phyloP scores from a whole-genome alignment of 139 green algal genomes.

The Protoeuglena noctilucae region DNA sequence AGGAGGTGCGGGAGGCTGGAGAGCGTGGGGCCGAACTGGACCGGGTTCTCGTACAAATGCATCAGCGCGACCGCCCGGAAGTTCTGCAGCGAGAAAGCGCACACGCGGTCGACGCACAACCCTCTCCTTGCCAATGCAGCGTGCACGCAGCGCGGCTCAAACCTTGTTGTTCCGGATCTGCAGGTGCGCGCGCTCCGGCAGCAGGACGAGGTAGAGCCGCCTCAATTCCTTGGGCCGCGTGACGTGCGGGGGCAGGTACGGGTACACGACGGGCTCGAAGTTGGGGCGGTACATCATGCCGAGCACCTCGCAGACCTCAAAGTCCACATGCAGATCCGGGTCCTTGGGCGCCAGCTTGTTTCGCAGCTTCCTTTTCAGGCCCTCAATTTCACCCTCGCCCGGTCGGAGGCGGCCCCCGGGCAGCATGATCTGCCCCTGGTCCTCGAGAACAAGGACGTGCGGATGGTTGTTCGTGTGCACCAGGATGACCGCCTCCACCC shows the following conservation, averaged over 20 bases:
- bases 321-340: background rate
- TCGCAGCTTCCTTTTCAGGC: background rate
- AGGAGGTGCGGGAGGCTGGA: too few relatives aligned
- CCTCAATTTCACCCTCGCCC: background rate
- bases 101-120: too few relatives aligned
- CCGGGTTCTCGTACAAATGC: constrained; percentile 29
- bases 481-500: constrained; percentile 19
- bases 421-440: background rate
- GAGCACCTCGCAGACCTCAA: constrained; percentile 8
- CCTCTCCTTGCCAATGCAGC: too few relatives aligned
- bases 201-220: constrained; percentile 8
- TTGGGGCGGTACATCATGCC: constrained; percentile 21
- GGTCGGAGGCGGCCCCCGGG: background rate
- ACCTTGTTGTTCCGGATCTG: constrained; percentile 26
- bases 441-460: background rate
- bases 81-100: too few relatives aligned
- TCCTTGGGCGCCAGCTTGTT: background rate
- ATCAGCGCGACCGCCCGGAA: constrained; percentile 33
- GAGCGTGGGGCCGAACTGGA: background rate
- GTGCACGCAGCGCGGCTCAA: too few relatives aligned
- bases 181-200: constrained; percentile 27
- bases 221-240: constrained; percentile 26
- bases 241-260: constrained; percentile 33
- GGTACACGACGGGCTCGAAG: constrained; percentile 33
- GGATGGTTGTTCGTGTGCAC: constrained; percentile 3